Base-by-base conservation (phyloP, 2,329 filamentous ascomycete genomes). In the Cytospora paraplurivora region DNA sequence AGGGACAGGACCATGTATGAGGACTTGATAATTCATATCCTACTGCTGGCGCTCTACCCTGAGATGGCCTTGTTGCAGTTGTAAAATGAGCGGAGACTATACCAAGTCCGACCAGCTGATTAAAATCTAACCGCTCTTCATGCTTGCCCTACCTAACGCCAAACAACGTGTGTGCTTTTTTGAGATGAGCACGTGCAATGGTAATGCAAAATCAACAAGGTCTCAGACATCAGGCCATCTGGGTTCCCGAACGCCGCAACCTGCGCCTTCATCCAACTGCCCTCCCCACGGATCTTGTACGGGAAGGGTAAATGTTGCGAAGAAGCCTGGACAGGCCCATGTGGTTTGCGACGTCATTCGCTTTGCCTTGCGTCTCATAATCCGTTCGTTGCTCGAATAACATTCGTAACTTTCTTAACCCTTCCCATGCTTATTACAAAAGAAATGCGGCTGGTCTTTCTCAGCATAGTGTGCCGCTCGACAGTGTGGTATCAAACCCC, bases 341-440 rank as follows among this genome's bases (percentile, higher is more conserved):
- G n/a, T 47, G 41, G 17, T 44, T 6, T 44, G 5, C 41, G 41
- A 44, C 41, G 5, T 19, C 50, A 32, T 4, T 34, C 54, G 47
- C n/a, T 50, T 32, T 52, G 32, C 3, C 47, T 33, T 27, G 27
- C 21, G 7, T 51, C 17, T n/a, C n/a, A 15, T 37, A 55, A 32
- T 19, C 37, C 61, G 19, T 49, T 54, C 61, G 19, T 49, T 54
- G 50, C 49, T 59, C 55, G 49, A 47, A 47, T 52, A 51, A 52
- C 54, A 59, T 21, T 17, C 50, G 33, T 52, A 19, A 56, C 37
- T 19, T 33, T 10, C 52, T 12, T 38, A 32, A 3, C 27, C 33
- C 41, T 59, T 56, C 11, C 37, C 51, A 63, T 57, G 63, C 53
- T 53, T 52, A 19, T 59, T 38, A 65, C 63, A 65, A 63, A 63